Conservation (phyloP, 164 flowering plant genomes). For the Vitis labrusca region DNA sequence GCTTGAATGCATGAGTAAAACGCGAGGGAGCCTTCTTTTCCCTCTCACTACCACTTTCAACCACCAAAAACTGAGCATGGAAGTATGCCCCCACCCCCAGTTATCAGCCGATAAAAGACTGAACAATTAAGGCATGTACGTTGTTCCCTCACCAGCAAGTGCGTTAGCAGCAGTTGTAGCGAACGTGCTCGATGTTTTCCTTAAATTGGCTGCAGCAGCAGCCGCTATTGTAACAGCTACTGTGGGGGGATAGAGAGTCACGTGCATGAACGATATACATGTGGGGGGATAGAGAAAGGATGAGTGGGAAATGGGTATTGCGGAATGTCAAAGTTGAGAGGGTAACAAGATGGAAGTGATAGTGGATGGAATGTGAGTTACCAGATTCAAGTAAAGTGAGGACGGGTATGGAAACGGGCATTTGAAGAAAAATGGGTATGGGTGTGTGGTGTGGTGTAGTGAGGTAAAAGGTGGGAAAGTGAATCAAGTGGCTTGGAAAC, state of each 20-base stretch:
- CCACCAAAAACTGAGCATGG: constrained; percentile 98
- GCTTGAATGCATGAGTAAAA: constrained; percentile 97
- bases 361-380: too few relatives aligned
- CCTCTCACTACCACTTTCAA: constrained; percentile 92
- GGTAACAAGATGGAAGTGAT: too few relatives aligned
- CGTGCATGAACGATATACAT: too few relatives aligned
- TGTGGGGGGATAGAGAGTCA: constrained; percentile 15
- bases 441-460: too few relatives aligned
- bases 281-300: too few relatives aligned
- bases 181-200: constrained; percentile 94
- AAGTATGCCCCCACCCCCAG: constrained; percentile 96
- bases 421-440: too few relatives aligned
- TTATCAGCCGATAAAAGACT: constrained; percentile 97
- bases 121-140: constrained; percentile 94
- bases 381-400: too few relatives aligned
- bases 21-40: constrained; percentile 93
- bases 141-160: constrained; percentile 98
- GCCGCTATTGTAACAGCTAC: constrained; percentile 98
- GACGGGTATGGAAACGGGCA: accelerated
- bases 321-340: too few relatives aligned
- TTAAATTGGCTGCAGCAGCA: constrained; percentile 96
- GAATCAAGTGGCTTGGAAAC: too few relatives aligned
- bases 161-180: constrained; percentile 99
- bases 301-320: too few relatives aligned
- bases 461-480: too few relatives aligned